Conservation (phyloP, 2,329 filamentous ascomycete species). For the Tolypocladium nubicola region DNA sequence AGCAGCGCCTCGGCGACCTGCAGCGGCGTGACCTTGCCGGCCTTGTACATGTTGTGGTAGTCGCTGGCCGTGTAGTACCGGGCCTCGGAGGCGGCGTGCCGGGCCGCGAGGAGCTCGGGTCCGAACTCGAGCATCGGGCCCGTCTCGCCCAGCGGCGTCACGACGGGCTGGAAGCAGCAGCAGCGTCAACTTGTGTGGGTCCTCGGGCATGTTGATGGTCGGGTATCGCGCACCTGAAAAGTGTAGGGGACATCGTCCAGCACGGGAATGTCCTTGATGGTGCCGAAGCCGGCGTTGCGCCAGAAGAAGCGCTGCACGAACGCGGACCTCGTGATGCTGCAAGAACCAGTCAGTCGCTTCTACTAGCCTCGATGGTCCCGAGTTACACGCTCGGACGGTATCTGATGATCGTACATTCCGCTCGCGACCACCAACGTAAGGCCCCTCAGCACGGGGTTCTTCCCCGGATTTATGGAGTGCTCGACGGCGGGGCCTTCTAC, state of each 20-base stretch:
- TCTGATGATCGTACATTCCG: constrained; percentile 4
- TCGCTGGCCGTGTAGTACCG: constrained; percentile 63
- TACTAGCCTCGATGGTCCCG: neutral
- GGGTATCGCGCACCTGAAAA: constrained; percentile 32
- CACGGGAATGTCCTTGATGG: constrained; percentile 32
- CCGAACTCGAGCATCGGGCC: constrained; percentile 28
- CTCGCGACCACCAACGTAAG: constrained; percentile 34
- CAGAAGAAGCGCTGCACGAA: constrained; percentile 57
- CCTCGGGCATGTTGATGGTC: neutral
- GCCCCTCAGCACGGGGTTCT: constrained; percentile 63
- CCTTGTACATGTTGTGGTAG: constrained; percentile 65
- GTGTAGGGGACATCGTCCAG: constrained; percentile 34
- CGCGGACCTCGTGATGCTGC: constrained; percentile 47
- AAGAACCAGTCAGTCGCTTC: neutral
- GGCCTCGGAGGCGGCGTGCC: constrained; percentile 28
- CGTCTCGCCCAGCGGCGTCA: constrained; percentile 37
- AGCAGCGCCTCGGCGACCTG: constrained; percentile 63
- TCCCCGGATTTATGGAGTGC: constrained; percentile 28
- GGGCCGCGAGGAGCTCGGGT: constrained; percentile 27
- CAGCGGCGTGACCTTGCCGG: constrained; percentile 58
- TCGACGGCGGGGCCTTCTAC: constrained; percentile 24
- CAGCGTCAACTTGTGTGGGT: neutral
- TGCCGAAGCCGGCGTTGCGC: constrained; percentile 52
- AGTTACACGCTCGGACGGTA: neutral
- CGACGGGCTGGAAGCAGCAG: constrained; percentile 34